Evolutionary conservation across 306 rosid genomes (phyloP).

Genomic region (Cucurbita moschata): DNA sequence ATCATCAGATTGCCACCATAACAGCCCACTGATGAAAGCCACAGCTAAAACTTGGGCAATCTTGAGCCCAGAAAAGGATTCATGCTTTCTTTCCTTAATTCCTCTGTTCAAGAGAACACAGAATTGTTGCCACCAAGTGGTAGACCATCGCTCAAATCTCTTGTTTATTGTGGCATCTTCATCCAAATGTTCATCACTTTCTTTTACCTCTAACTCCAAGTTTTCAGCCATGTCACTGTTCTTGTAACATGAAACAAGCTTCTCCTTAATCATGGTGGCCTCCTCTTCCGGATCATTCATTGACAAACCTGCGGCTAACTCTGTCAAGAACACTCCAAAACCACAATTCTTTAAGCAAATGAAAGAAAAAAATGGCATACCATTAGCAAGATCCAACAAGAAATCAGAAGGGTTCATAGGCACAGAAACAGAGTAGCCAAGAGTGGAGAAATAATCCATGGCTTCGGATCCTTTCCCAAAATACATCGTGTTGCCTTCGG

Average conservation of each 20-base stretch:
- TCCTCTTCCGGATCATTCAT: conserved; percentile 24
- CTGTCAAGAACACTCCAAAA: not conserved
- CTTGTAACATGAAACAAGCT: conserved; percentile 22
- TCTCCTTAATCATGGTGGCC: conserved; percentile 19
- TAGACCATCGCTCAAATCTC: conserved; percentile 34
- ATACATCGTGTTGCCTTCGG: conserved; percentile 48
- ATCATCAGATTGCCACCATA: conserved; percentile 47
- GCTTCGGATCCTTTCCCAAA: conserved; percentile 57
- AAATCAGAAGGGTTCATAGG: conserved; percentile 78
- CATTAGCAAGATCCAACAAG: conserved; percentile 67
- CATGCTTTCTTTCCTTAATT: conserved; percentile 44
- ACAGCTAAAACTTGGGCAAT: conserved; percentile 34
- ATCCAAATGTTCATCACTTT: not conserved
- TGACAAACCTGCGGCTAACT: conserved; percentile 21
- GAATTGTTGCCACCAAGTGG: conserved; percentile 61
- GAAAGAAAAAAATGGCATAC: conserved; percentile 13
- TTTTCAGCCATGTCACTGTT: conserved; percentile 8
- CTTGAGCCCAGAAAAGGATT: conserved; percentile 36
- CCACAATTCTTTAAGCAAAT: not conserved
- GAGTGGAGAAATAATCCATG: conserved; percentile 34
- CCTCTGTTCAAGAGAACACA: conserved; percentile 47
- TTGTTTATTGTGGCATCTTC: conserved; percentile 15
- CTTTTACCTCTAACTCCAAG: conserved; percentile 18
- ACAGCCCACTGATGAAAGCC: conserved; percentile 40
- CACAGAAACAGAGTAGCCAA: conserved; percentile 39